Base-by-base conservation (phyloP, 2,329 filamentous ascomycete genomes). In the Alternaria metachromatica region DNA sequence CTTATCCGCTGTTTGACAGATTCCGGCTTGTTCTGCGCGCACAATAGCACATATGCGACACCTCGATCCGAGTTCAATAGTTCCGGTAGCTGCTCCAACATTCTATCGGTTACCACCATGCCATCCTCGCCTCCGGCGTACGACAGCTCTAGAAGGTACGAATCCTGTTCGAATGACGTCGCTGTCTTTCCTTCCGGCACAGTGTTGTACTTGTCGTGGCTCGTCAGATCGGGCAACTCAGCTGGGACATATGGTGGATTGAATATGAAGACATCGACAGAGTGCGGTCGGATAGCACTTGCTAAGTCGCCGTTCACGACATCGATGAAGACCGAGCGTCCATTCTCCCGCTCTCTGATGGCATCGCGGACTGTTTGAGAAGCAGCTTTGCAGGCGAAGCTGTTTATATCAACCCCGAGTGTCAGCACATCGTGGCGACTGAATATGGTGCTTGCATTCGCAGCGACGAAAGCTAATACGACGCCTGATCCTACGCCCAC, bases 231-330 rank as follows among this genome's bases (percentile, higher is more conserved):
- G 1, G 95, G 94, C 63, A 96, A 82, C 25, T 90, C 86, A 3
- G 94, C 96, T 2, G 96, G 96, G 13, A 99, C 96, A 78, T 99
- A 99, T 0, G 96, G 96, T 57, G 96, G 96, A 77, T 99, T 99
- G 85, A 98, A 99, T 26, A 99, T 87, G 66, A 99, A 85, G 11
- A 99, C 86, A 76, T 99, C 96, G 6, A 97, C 86, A 43, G 82
- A 80, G 3, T 85, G 83, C 0, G 82, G 76, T 8, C 86, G 85
- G 44, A 96, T 81, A 1, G 90, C 83, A 3, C 86, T 80, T 5
- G 86, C 85, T 1, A 99, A 85, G 76, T 98, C 93, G 2, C 88
- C 90, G 62, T 89, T 89, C 25, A 90, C 77, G 18, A 90, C 87
- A 44, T 89, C 90, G 8, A 96, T 80, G 71, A 91, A 92, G 9